A percentile compares a stretch with the other conserved stretches of the same genome.
Conservation (phyloP, 352 stramenopile genomes). For the Phytophthora quininea region DNA sequence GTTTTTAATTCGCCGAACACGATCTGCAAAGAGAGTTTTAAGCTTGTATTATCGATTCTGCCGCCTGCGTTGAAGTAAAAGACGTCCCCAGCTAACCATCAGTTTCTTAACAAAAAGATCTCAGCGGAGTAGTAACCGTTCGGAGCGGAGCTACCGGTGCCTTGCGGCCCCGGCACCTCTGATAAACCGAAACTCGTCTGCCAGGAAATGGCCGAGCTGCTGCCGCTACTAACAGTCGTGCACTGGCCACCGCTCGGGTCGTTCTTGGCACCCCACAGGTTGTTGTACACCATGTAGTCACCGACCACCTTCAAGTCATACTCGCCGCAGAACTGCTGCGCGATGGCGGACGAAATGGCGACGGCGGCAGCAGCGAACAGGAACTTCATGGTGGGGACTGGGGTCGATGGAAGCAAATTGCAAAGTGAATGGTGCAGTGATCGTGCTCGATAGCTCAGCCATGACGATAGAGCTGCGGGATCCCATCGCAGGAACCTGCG, state of each 20-base stretch:
- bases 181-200: slow-evolving; percentile 33
- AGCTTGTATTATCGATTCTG: too few relatives aligned
- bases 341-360: slow-evolving; percentile 16
- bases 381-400: slow-evolving; percentile 29
- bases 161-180: too few relatives aligned
- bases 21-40: too few relatives aligned
- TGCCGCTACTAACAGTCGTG: slow-evolving; percentile 39
- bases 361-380: slow-evolving; percentile 16
- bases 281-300: slow-evolving; percentile 59
- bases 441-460: background rate
- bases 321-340: slow-evolving; percentile 36
- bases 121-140: too few relatives aligned
- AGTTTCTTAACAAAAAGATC: too few relatives aligned
- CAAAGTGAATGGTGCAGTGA: slow-evolving; percentile 12
- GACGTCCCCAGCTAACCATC: too few relatives aligned
- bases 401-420: slow-evolving; percentile 13
- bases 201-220: slow-evolving; percentile 38
- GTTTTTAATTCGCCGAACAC: too few relatives aligned
- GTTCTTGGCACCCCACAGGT: slow-evolving; percentile 41
- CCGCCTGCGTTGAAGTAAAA: too few relatives aligned
- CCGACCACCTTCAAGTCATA: slow-evolving; percentile 33
- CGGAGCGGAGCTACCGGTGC: too few relatives aligned
- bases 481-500: too few relatives aligned
- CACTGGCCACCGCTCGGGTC: slow-evolving; percentile 43
- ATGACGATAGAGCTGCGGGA: too few relatives aligned